Conservation (phyloP, 2,329 filamentous ascomycete species). For the Calonectria pauciramosa region DNA sequence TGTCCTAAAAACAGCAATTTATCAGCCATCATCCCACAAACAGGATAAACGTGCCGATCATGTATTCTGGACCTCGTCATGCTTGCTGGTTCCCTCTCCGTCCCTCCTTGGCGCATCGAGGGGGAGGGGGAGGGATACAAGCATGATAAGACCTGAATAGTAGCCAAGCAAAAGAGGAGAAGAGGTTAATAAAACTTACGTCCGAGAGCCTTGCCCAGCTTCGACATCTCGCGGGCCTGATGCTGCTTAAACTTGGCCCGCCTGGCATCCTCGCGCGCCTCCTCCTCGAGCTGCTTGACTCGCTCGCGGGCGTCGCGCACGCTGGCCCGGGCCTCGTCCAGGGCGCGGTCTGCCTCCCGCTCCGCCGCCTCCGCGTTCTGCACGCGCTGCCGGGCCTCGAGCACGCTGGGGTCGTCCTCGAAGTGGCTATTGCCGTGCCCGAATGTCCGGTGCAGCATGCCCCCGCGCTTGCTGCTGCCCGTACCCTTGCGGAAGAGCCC, state of each 20-base stretch:
- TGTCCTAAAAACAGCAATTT: slow-evolving; percentile 21
- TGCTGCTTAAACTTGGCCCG: slow-evolving; percentile 77
- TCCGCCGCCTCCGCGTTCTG: slow-evolving; percentile 74
- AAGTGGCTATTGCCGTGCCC: slow-evolving; percentile 56
- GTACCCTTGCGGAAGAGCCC: slow-evolving; percentile 26
- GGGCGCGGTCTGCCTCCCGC: slow-evolving; percentile 73
- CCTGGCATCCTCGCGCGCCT: slow-evolving; percentile 75
- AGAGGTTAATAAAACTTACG: slow-evolving; percentile 62
- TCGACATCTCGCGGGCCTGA: slow-evolving; percentile 74
- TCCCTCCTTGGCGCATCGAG: not conserved
- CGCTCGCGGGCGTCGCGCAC: slow-evolving; percentile 75
- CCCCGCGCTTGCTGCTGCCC: slow-evolving; percentile 37
- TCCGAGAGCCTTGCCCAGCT: slow-evolving; percentile 78
- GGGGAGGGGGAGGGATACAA: not conserved
- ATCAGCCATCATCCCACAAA: slow-evolving; percentile 16
- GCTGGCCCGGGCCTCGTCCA: slow-evolving; percentile 68
- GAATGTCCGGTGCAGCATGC: slow-evolving; percentile 60
- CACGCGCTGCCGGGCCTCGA: slow-evolving; percentile 72
- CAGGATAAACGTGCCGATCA: slow-evolving; percentile 1
- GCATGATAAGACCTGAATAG: not conserved
- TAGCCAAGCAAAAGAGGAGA: not conserved
- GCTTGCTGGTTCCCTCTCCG: not conserved
- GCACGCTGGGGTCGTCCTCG: slow-evolving; percentile 73
- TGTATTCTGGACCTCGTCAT: not conserved
- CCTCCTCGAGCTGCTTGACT: slow-evolving; percentile 72